These are phyloP conservation scores for Penicillium tannophilum DNA, from an alignment of 495 filamentous ascomycete species.

Conservation along the genomic window DNA sequence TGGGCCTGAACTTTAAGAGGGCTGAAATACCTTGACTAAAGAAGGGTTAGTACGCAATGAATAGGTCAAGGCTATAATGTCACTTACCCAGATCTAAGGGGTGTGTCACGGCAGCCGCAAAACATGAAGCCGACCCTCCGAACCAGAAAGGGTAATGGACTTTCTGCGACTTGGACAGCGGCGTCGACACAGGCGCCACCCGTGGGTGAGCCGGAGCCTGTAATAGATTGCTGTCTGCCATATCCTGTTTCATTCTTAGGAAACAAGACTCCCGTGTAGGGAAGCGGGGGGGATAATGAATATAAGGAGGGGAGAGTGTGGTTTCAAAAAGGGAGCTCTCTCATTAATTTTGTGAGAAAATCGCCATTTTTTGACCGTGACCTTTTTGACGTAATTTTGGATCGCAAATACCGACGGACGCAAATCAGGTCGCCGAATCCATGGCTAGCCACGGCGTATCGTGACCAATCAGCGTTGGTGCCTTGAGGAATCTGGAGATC, in stretches of 20 bases:
- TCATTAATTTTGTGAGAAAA: constrained; percentile 8
- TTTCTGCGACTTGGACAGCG: constrained; percentile 33
- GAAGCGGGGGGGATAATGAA: constrained; percentile 6
- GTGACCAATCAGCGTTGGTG: constrained; percentile 18
- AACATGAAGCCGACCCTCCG: constrained; percentile 86
- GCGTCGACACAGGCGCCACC: constrained; percentile 29
- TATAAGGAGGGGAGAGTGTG: constrained; percentile 13
- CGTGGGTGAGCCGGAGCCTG: constrained; percentile 33
- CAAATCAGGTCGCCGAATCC: constrained; percentile 43
- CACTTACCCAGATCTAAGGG: constrained; percentile 71
- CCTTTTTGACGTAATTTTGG: constrained; percentile 34
- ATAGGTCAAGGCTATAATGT: not conserved
- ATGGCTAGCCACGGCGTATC: constrained; percentile 22
- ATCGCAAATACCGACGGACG: constrained; percentile 35
- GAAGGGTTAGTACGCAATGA: constrained; percentile 21
- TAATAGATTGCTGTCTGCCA: constrained; percentile 44
- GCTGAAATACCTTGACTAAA: constrained; percentile 53
- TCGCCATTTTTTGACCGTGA: constrained; percentile 12
- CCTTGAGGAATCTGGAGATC: not conserved
- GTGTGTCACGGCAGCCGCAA: constrained; percentile 88
- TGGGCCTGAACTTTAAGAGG: constrained; percentile 13
- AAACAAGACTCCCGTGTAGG: constrained; percentile 29
- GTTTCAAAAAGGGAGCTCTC: not conserved
- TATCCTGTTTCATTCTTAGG: constrained; percentile 25
- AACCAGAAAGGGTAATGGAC: constrained; percentile 90